A percentile compares a stretch with the other conserved stretches of the same genome.
Evolutionary conservation across 306 rosid genomes (phyloP).

Genomic region (Casuarina glauca): DNA sequence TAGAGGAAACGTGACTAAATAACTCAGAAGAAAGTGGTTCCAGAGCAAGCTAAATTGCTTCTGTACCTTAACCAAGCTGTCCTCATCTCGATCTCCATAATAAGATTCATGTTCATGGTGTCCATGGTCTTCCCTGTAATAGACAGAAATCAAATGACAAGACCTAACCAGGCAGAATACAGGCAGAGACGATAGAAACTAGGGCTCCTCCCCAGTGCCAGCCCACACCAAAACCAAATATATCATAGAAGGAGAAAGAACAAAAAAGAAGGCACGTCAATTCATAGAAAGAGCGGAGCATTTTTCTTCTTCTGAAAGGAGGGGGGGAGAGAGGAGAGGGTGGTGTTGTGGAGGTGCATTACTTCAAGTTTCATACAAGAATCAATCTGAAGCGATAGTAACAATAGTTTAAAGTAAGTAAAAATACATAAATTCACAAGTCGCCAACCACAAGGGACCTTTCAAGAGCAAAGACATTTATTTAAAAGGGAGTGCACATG

Average conservation of each 20-base stretch:
- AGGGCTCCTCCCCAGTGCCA: not conserved
- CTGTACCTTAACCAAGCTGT: constrained; percentile 79
- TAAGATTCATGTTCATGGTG: constrained; percentile 97
- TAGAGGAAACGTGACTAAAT: not conserved
- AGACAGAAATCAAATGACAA: constrained; percentile 19
- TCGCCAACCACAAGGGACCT: no score
- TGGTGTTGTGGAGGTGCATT: not conserved
- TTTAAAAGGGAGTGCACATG: no score
- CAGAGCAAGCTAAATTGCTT: constrained; percentile 19
- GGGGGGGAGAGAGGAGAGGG: not conserved
- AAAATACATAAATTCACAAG: no score
- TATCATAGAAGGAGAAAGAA: not conserved
- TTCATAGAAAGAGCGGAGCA: not conserved
- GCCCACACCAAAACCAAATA: not conserved
- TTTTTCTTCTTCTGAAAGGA: not conserved
- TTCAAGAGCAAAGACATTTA: no score
- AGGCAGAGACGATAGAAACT: constrained; percentile 5
- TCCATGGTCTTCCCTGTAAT: constrained; percentile 80
- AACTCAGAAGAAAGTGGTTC: constrained; percentile 8
- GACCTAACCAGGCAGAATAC: constrained; percentile 22
- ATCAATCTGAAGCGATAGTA: no score
- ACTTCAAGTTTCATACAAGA: no score
- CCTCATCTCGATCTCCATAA: constrained; percentile 94
- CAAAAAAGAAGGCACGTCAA: not conserved
- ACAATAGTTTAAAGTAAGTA: no score